Base-by-base conservation (phyloP, 192 early-diverging fungal genomes). In the Coemansia javaensis region DNA sequence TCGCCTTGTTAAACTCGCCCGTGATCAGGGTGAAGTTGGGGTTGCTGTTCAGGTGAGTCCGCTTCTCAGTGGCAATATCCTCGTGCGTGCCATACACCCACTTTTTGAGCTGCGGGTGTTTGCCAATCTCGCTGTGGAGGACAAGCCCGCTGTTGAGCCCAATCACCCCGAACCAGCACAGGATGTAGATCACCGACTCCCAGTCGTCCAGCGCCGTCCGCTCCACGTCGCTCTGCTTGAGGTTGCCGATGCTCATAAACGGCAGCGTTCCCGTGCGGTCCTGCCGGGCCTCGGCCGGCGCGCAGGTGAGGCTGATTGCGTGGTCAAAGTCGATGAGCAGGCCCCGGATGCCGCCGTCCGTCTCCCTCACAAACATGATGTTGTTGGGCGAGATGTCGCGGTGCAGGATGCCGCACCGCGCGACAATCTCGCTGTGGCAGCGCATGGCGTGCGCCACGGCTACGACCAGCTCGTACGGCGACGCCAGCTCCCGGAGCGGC, bases 211-310 rank as follows among this genome's bases (percentile, higher is more conserved):
- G 8, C 7, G 18, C 32, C 11, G 44, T 34, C 22, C 33, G 34
- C 14, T 0, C 2, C 16, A 20, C 34, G 16, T 23, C 13, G 12
- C 7, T 18, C 3, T 15, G 18, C 13, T 32, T 32, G 1, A 61
- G 40, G 12, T 61, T 61, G 50, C 53, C 53, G 37, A 63, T 44
- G 28, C 46, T 56, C 53, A 63, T 55, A 32, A 63, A 63, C 8
- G 46, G 60, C 0, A 43, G 47, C 16, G 60, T 55, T 0, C 47
- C 53, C 0, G 36, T 40, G 35, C 35, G 18, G 21, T 8, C 25
- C 7, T 35, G 3, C 5, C 11, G 3, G 3, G 2, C 23, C 3
- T 3, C n/a, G 17, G 12, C 8, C 12, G 51, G 41, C 2, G n/a
- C n/a, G n/a, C n/a, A n/a, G n/a, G n/a, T n/a, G n/a, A n/a, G n/a